Conservation (phyloP, 179 eudicot species). For the Carnegiea gigantea region DNA sequence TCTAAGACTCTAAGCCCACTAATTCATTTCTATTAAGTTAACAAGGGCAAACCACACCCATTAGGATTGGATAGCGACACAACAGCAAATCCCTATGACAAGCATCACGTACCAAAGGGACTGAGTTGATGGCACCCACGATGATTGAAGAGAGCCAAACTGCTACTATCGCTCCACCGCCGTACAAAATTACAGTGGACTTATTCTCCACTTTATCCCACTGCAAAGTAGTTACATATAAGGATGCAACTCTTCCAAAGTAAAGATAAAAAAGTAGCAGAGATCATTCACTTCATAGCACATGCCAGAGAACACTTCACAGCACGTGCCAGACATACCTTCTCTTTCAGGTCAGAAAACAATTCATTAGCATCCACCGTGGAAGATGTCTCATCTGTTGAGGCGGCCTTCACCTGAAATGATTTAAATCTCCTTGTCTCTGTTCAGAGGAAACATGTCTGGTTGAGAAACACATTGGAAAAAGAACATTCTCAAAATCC, state of each 20-base stretch:
- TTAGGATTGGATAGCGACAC: background rate
- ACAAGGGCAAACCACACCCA: background rate
- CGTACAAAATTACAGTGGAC: conserved; percentile 84
- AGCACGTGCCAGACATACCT: conserved; percentile 39
- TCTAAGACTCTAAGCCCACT: background rate
- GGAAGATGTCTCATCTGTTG: conserved; percentile 60
- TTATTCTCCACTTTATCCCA: conserved; percentile 98
- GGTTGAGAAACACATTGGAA: background rate
- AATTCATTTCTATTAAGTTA: background rate
- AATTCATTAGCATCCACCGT: conserved; percentile 63
- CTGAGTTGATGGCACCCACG: conserved; percentile 93
- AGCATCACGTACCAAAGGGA: conserved; percentile 65
- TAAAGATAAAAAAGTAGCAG: background rate
- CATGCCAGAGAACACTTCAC: background rate
- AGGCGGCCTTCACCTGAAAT: conserved; percentile 65
- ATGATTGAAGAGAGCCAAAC: conserved; percentile 82
- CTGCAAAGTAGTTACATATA: conserved; percentile 32
- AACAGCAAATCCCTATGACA: background rate
- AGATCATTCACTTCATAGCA: background rate
- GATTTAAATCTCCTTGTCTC: conserved; percentile 61
- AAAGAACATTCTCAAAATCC: background rate
- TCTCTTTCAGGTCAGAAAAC: conserved; percentile 76
- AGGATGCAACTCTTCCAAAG: background rate
- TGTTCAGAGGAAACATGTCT: conserved; percentile 24
- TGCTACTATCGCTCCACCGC: conserved; percentile 94